phyloP scores from a whole-genome alignment of 305 asterid genomes.

The Solanum chacoense region DNA sequence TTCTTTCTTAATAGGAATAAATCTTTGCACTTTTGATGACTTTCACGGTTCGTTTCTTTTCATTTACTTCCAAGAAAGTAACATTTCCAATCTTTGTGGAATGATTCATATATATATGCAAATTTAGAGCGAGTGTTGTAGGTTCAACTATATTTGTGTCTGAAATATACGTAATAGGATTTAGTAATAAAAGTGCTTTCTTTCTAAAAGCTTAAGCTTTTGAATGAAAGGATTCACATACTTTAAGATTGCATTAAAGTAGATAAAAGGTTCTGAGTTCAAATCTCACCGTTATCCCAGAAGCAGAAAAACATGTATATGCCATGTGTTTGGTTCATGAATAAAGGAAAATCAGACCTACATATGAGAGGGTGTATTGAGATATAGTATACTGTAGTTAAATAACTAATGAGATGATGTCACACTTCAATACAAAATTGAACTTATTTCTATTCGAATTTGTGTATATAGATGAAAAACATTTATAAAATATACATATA shows the following conservation, averaged over 20 bases:
- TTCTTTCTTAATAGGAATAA: neutral
- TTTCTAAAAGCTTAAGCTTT: neutral
- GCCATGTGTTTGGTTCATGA: neutral
- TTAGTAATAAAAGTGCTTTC: neutral
- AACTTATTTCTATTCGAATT: neutral
- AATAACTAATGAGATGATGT: neutral
- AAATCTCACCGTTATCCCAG: neutral
- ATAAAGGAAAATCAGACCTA: neutral
- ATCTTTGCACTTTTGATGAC: neutral
- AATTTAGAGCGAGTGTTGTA: neutral
- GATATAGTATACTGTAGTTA: neutral
- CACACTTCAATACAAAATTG: neutral
- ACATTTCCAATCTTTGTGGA: conserved; percentile 6
- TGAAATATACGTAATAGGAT: neutral
- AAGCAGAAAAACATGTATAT: neutral
- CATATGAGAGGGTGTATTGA: neutral
- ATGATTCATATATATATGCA: neutral
- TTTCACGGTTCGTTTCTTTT: conserved; percentile 1
- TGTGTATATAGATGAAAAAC: neutral
- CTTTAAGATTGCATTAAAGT: neutral
- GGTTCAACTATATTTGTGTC: neutral
- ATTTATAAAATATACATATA: neutral
- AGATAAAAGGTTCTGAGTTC: neutral
- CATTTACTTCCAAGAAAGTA: conserved; percentile 1
- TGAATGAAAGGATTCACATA: neutral